A percentile compares a stretch with the other conserved stretches of the same genome.
Conservation (phyloP, 345 rosid genomes). For the Alliaria petiolata region DNA sequence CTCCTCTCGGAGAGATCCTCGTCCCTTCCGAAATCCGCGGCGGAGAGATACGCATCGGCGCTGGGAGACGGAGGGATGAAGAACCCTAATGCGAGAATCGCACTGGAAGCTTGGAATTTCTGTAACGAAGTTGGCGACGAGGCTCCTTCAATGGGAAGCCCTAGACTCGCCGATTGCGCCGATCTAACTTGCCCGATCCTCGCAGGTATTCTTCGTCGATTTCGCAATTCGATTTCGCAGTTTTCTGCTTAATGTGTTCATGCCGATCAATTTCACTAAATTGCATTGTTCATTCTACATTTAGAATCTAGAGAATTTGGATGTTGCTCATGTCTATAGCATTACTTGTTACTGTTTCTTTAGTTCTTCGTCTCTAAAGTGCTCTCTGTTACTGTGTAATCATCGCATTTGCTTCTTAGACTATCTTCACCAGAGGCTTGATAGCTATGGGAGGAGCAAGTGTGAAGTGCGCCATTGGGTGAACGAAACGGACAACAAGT, state of each 20-base stretch:
- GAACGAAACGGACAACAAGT: conserved; percentile 43
- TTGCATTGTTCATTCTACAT: no score
- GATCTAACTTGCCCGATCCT: conserved; percentile 37
- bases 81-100: conserved; percentile 47
- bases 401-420: neutral
- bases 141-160: conserved; percentile 56
- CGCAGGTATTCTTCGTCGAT: conserved; percentile 17
- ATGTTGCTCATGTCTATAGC: no score
- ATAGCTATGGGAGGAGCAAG: conserved; percentile 28
- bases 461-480: conserved; percentile 43
- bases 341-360: neutral
- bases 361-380: no score
- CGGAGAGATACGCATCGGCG: conserved; percentile 32
- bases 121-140: conserved; percentile 67
- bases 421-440: conserved; percentile 5
- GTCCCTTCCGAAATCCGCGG: neutral
- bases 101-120: conserved; percentile 63
- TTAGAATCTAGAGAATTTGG: no score
- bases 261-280: no score
- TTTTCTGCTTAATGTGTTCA: no score
- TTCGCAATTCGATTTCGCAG: no score
- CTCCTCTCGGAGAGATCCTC: neutral
- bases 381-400: no score
- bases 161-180: conserved; percentile 57
- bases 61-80: conserved; percentile 62